phyloP scores from a whole-genome alignment of 2,329 filamentous ascomycete species.

The Beauveria sp. region DNA sequence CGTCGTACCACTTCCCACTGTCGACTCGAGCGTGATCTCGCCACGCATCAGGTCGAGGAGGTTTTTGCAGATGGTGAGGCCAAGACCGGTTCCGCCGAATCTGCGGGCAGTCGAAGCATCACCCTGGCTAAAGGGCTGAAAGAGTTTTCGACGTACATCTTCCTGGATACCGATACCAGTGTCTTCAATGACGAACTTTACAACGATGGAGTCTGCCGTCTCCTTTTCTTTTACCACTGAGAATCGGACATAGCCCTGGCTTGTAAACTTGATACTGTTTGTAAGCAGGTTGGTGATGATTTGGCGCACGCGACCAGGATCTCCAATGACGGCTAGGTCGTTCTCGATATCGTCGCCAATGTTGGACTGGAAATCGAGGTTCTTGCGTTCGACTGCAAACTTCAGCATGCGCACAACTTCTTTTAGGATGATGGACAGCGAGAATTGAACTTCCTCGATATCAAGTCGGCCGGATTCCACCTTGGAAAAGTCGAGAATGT shows the following conservation, averaged over 20 bases:
- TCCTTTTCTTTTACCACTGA: conserved; percentile 57
- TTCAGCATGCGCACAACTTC: conserved; percentile 84
- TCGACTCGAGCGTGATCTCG: conserved; percentile 62
- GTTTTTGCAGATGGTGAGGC: conserved; percentile 75
- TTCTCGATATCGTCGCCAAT: conserved; percentile 54
- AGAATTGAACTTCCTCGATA: conserved; percentile 75
- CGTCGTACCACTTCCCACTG: conserved; percentile 60
- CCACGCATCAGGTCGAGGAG: conserved; percentile 74
- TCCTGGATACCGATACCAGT: conserved; percentile 78
- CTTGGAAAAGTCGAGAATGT: conserved; percentile 86
- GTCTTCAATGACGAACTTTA: conserved; percentile 68
- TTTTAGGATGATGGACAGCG: conserved; percentile 61
- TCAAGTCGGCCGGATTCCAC: conserved; percentile 70
- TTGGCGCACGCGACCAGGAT: conserved; percentile 75
- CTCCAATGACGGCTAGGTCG: conserved; percentile 74
- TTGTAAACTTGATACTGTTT: conserved; percentile 70
- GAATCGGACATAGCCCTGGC: conserved; percentile 59
- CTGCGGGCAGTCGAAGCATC: conserved; percentile 70
- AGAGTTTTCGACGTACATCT: conserved; percentile 63
- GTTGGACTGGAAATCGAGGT: conserved; percentile 61
- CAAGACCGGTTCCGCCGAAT: conserved; percentile 74
- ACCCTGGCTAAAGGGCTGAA: conserved; percentile 75
- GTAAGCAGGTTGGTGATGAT: conserved; percentile 75
- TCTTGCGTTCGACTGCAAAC: conserved; percentile 75
- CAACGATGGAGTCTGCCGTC: conserved; percentile 54